Evolutionary conservation across 1,284 basidiomycete genomes (phyloP), one percentile per base, ranked within the genome.

Genomic region (Boletus smithii): DNA sequence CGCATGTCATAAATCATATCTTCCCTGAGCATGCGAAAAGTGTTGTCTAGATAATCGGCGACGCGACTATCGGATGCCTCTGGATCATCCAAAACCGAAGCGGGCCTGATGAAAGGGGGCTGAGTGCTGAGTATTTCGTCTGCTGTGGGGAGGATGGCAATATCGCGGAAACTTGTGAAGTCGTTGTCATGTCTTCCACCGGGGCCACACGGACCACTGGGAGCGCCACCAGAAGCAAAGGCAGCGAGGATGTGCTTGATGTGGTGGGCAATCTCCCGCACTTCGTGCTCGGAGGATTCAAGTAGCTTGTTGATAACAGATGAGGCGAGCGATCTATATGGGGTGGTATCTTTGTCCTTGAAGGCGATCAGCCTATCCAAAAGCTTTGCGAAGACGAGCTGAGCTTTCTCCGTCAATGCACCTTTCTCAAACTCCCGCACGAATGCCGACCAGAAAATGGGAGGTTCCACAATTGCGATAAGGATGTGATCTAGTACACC

Each of bases 171-270:
- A 48, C 81, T 73, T 4, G 59, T 55, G 43, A 76, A 76, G 56
- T 85, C 83, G 48, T 85, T 85, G 55, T 83, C 80, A 52, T 85
- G 83, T 11, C 83, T 69, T 2, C 82, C 83, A 0, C 83, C 81
- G 0, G 83, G 73, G 11, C 61, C 63, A 36, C 52, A 53, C 1
- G 59, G 55, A 29, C 48, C 60, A 45, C 50, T 49, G 9, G 44
- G 46, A 30, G 51, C 43, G 4, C 51, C 42, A 24, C 56, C 54
- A 16, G 59, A 50, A 34, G 57, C 53, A 44, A 53, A 50, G 9
- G 76, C 27, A 22, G 55, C 53, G 11, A 69, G 57, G 29, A 76
- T 57, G 37, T 73, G 60, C 37, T 77, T 70, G 55, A 81, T 73
- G 44, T 73, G 73, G 23, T 71, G 57, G 1, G 69, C 77, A 14